These are phyloP conservation scores for Boletus subparvulus DNA, from an alignment of 768 basidiomycete genomes.

Conservation along the genomic window DNA sequence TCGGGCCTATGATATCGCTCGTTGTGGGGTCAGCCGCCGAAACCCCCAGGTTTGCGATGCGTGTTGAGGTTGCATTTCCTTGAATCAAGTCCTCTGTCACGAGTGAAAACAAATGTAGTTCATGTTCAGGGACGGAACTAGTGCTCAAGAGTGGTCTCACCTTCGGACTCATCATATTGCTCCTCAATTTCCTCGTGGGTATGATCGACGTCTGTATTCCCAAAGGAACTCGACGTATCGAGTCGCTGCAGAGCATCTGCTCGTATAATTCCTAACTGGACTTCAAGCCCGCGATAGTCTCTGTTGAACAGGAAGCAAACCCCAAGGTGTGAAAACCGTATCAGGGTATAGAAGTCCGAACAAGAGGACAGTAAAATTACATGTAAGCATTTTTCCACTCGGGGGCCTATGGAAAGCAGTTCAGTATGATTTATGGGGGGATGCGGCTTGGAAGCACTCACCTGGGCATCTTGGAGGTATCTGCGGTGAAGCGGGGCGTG, in stretches of 20 bases:
- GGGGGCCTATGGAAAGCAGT: constrained; percentile 47
- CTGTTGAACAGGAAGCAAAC: constrained; percentile 34
- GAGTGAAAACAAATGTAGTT: background rate
- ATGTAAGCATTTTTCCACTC: constrained; percentile 50
- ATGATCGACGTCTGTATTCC: background rate
- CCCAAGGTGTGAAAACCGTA: background rate
- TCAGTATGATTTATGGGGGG: background rate
- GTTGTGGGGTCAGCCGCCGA: background rate
- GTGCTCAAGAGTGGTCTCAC: constrained; percentile 3
- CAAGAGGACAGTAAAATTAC: constrained; percentile 12
- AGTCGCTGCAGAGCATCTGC: constrained; percentile 27
- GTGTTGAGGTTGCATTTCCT: background rate
- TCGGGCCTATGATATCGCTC: background rate
- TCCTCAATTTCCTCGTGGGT: constrained; percentile 1
- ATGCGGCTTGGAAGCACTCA: constrained; percentile 20
- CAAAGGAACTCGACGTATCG: constrained; percentile 12
- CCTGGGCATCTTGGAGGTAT: constrained; percentile 71
- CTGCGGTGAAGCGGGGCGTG: constrained; percentile 33
- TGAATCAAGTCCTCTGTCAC: constrained; percentile 4
- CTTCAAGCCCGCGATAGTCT: constrained; percentile 73
- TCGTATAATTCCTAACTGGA: constrained; percentile 56
- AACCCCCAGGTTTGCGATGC: background rate
- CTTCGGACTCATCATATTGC: background rate
- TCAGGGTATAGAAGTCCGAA: background rate
- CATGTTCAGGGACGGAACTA: background rate